phyloP scores from a whole-genome alignment of 352 stramenopile genomes.

The Pythium periplocum region DNA sequence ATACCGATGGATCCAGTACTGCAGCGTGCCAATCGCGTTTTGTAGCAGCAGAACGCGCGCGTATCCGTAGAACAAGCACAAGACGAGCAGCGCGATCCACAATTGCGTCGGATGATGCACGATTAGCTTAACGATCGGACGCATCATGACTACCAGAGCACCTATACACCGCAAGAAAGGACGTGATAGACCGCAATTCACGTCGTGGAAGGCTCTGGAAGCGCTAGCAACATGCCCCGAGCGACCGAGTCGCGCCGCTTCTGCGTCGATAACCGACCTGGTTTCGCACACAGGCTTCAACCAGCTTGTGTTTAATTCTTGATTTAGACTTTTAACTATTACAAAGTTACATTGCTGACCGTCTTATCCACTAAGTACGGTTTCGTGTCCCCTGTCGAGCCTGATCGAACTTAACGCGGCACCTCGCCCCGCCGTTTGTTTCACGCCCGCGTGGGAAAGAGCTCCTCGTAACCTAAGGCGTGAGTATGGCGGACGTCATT shows the following conservation, averaged over 20 bases:
- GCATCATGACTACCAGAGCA: constrained; percentile 8
- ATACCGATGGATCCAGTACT: constrained; percentile 47
- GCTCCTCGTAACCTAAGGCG: neutral
- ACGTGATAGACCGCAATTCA: neutral
- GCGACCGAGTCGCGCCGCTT: too few species aligned
- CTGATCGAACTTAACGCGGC: neutral
- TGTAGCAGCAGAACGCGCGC: constrained; percentile 63
- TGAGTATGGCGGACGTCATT: constrained; percentile 26
- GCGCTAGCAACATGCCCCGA: too few species aligned
- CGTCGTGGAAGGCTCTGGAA: too few species aligned
- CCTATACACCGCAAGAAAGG: neutral
- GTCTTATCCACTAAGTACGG: neutral
- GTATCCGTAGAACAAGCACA: constrained; percentile 64
- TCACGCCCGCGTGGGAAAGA: neutral
- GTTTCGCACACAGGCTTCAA: too few species aligned
- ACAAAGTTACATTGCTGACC: neutral
- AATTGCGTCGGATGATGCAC: constrained; percentile 60
- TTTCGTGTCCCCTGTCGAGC: neutral
- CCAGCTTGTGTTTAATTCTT: too few species aligned
- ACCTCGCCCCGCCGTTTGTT: too few species aligned
- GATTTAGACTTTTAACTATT: neutral
- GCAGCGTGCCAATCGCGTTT: constrained; percentile 33
- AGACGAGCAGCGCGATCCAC: constrained; percentile 33
- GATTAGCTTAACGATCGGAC: constrained; percentile 41
- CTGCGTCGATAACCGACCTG: too few species aligned